Evolutionary conservation across 2,329 filamentous ascomycete genomes (phyloP), one percentile per base, ranked within the genome.

Genomic region (Dactylella cylindrospora): DNA sequence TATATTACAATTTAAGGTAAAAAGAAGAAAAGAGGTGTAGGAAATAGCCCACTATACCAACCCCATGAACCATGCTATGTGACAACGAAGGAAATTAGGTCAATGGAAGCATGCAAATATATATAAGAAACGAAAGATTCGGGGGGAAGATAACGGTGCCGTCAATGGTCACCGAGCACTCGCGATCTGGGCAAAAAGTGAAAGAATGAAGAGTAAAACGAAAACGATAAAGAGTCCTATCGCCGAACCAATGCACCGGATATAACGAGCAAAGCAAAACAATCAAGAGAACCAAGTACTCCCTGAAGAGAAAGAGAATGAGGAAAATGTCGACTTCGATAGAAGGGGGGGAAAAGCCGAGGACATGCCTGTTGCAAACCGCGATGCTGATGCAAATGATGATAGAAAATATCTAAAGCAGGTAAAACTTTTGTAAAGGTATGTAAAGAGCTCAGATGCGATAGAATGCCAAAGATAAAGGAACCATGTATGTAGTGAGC

Each of bases 201-300:
- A 31, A 50, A 32, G 13, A 32, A 20, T 22, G 23, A n/a, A 23
- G 35, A 50, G 26, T n/a, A 26, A 50, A 51, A 40, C n/a, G 32
- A 29, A 13, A 46, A 51, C 29, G 53, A 40, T 49, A 26, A 43
- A 22, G 26, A 44, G 50, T 53, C 57, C 57, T 62, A 50, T 62
- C 57, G 57, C 57, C 57, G 49, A 54, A 53, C 49, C 57, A 61
- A 62, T 62, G 57, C 57, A 62, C 49, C 57, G 23, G 25, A 54
- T 20, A 38, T 32, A 43, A 49, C 50, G 53, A 53, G 45, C 9
- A 53, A 38, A 46, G 49, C n/a, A 45, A 19, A 25, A 47, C 32
- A 52, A 53, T 49, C 55, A 53, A 47, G 35, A 53, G 36, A 47
- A 47, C 55, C 55, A 41, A 44, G 43, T n/a, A 62, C 57, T 62